phyloP scores from a whole-genome alignment of 805 yeast genomes.

The Pichia occidentalis region DNA sequence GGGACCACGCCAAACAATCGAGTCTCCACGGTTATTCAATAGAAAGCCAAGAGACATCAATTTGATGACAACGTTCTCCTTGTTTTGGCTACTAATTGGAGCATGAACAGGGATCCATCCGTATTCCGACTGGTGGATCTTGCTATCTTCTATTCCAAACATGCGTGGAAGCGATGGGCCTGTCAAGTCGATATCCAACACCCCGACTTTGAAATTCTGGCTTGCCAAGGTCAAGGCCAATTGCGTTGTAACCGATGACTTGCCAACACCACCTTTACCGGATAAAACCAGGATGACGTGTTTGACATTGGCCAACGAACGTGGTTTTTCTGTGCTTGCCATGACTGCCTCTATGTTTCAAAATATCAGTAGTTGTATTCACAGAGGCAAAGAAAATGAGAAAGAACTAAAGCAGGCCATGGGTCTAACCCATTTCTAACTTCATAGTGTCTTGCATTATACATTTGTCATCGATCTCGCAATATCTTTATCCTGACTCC shows the following conservation, averaged over 20 bases:
- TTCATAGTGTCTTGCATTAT: too few relatives aligned
- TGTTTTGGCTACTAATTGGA: conserved; percentile 20
- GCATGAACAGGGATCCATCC: conserved; percentile 93
- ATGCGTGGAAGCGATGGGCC: conserved; percentile 96
- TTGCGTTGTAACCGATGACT: conserved; percentile 93
- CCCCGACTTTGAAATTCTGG: conserved; percentile 81
- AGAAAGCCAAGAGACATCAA: conserved; percentile 88
- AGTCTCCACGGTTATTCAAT: conserved; percentile 73
- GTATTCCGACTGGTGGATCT: conserved; percentile 76
- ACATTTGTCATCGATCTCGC: too few relatives aligned
- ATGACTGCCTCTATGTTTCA: too few relatives aligned
- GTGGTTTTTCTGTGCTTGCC: conserved; percentile 22
- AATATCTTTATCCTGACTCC: too few relatives aligned
- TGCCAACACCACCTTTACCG: conserved; percentile 97
- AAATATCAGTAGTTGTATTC: too few relatives aligned
- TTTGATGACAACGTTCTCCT: conserved; percentile 26
- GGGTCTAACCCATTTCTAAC: too few relatives aligned
- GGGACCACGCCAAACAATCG: conserved; percentile 98
- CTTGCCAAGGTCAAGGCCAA: conserved; percentile 73
- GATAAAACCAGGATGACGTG: conserved; percentile 80
- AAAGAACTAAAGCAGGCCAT: too few relatives aligned
- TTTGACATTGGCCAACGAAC: conserved; percentile 42
- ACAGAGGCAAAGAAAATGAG: too few relatives aligned
- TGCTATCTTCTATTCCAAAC: conserved; percentile 81
- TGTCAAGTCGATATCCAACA: conserved; percentile 88